Conservation (phyloP, 345 rosid species). For the Passiflora organensis region DNA sequence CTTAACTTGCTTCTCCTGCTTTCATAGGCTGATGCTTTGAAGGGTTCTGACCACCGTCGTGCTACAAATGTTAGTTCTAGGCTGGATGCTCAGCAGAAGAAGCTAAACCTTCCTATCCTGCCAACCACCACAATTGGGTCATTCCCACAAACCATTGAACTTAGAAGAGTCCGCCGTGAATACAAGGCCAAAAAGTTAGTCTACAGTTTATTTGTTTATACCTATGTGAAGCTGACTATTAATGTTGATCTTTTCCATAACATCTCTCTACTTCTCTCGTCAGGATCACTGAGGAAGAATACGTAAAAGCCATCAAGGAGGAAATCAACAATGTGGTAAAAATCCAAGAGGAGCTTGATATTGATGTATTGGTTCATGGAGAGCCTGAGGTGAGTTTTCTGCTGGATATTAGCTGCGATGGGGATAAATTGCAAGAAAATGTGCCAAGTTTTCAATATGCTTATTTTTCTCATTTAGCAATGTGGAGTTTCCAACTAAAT, state of each 20-base stretch:
- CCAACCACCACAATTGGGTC: constrained; percentile 98
- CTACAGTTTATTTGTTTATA: neutral
- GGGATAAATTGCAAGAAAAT: neutral
- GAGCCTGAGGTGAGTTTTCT: constrained; percentile 80
- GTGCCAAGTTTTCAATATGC: neutral
- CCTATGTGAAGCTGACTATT: neutral
- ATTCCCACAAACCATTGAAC: constrained; percentile 89
- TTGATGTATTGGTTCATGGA: constrained; percentile 96
- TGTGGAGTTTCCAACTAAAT: neutral
- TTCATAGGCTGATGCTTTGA: constrained; percentile 91
- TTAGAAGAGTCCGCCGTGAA: constrained; percentile 97
- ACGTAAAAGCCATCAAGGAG: constrained; percentile 82
- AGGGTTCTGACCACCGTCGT: constrained; percentile 85
- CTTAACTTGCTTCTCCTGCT: constrained; percentile 11
- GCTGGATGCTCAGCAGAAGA: constrained; percentile 91
- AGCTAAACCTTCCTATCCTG: constrained; percentile 90
- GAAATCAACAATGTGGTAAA: constrained; percentile 89
- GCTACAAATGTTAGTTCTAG: constrained; percentile 83
- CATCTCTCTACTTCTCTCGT: neutral
- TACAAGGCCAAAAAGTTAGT: constrained; percentile 95
- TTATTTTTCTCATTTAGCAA: neutral
- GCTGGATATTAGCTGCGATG: neutral
- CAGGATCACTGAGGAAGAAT: constrained; percentile 93
- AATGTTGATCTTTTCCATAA: constrained; percentile 1
- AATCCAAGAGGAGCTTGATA: constrained; percentile 87